Base-by-base conservation (phyloP, 805 yeast species). In the Huiozyma sinensis region DNA sequence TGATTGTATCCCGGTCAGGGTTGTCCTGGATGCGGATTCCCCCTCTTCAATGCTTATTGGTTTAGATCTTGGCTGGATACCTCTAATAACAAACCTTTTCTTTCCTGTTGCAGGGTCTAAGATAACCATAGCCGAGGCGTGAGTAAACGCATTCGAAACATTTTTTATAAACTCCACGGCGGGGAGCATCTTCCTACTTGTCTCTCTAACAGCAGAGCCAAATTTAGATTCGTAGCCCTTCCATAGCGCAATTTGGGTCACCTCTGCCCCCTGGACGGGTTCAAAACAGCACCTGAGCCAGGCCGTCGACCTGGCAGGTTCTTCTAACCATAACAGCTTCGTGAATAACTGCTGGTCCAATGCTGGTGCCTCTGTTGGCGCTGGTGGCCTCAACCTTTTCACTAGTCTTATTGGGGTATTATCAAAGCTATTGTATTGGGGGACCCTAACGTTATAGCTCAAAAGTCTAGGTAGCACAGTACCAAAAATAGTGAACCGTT, bases 111-210 rank as follows among this genome's bases (percentile, higher is more conserved):
- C 70, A 6, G 78, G 73, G 36, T 76, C 70, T 43, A 76, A 76
- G 27, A 90, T 77, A 11, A 92, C 97, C 90, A 88, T 89, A 0
- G 98, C 97, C 42, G 85, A 81, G 3, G 95, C 87, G 53, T 79
- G 76, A 12, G 83, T 81, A 60, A 92, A 92, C 1, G 95, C 95
- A 47, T 78, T 77, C 32, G 89, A 82, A 17, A 90, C 97, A 58
- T 92, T 90, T 55, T 90, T 87, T 61, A 92, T 92, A 62, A 92
- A 92, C 52, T 92, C 97, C 9, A 92, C 97, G 0, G 98, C 98
- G 1, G 96, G 95, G 31, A 90, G 70, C 41, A 90, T 67, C 52
- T 78, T 76, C 44, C 73, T 70, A 34, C 75, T 70, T 54, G 80
- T 74, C 30, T 66, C 70, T 38, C 67, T 64, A 3, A 68, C 69